phyloP scores from a whole-genome alignment of 1,284 basidiomycete species.

The Microbotryum saponariae region DNA sequence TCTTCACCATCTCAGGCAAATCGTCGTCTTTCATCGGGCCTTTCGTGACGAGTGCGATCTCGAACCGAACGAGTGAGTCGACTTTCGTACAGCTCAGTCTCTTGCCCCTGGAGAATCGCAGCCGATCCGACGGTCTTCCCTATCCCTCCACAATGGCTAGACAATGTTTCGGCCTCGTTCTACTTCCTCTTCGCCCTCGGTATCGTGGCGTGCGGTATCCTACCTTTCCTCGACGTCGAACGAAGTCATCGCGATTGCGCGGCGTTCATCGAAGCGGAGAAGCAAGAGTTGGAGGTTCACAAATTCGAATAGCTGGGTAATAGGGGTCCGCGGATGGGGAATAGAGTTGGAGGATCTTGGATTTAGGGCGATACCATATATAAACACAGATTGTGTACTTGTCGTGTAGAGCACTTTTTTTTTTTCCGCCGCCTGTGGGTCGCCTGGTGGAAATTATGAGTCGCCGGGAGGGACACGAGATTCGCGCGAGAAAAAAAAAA shows the following conservation, averaged over 20 bases:
- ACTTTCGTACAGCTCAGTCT: background rate
- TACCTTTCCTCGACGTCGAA: conserved; percentile 15
- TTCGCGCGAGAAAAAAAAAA: no score
- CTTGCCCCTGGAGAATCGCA: no score
- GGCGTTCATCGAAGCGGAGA: background rate
- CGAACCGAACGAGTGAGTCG: conserved; percentile 11
- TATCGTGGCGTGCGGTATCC: conserved; percentile 24
- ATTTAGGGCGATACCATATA: no score
- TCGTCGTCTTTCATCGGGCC: conserved; percentile 27
- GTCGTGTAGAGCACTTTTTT: no score
- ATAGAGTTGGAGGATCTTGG: no score
- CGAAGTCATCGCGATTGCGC: conserved; percentile 1
- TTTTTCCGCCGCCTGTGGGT: no score
- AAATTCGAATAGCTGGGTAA: no score
- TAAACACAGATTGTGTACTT: no score
- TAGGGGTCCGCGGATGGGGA: no score
- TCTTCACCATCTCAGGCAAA: conserved; percentile 35
- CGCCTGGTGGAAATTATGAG: no score
- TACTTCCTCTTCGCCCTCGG: conserved; percentile 38
- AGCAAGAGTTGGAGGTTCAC: no score
- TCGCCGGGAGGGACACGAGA: no score
- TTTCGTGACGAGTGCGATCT: conserved; percentile 37
- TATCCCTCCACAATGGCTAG: conserved; percentile 6
- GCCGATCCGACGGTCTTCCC: background rate
- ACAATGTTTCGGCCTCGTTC: conserved; percentile 36